Base-by-base conservation (phyloP, 2,329 filamentous ascomycete species). In the Metarhizium sp. region DNA sequence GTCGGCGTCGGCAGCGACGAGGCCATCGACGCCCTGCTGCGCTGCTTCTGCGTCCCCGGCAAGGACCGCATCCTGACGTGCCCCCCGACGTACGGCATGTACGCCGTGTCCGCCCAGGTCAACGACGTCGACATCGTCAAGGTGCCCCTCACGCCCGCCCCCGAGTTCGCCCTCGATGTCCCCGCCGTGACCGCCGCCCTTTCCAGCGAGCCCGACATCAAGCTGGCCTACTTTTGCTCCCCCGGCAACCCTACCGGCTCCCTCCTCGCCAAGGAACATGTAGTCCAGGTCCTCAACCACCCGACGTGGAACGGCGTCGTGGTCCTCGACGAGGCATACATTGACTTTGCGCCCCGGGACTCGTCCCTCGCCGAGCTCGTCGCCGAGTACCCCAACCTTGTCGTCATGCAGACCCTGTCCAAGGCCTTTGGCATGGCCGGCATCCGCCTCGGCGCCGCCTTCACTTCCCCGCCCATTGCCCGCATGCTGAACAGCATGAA, bases 31-130 rank as follows among this genome's bases (percentile, higher is more conserved):
- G 90, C 90, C 6, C 81, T 99, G 45, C 80, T 99, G 57, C 87
- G 94, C 53, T 94, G 89, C 72, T 99, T 99, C 76, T 99, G 94
- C 73, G 76, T 84, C 2, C 94, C 94, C 1, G 90, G 87, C 49
- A 80, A 79, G 61, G 94, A 99, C 73, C 90, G 88, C 67, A 95
- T 99, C 67, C 81, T 99, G 40, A 92, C 90, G 46, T 97, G 92
- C 67, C 94, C 94, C 18, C 94, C 94, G 1, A 99, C 94, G 0
- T 99, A 99, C 70, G 94, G 94, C 73, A 99, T 99, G 94, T 99
- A 99, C 76, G 78, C 84, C 50, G 94, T 99, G 18, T 95, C 90
- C 6, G 94, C 94, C 1, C 88, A 95, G 68, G 87, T 96, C 62
- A 99, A 99, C 75, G 94, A 97, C 67, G 79, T 99, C 20, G 80